A percentile compares a stretch with the other conserved stretches of the same genome.
phyloP scores from a whole-genome alignment of 208 protist genomes.

The Crithidia sp. region DNA sequence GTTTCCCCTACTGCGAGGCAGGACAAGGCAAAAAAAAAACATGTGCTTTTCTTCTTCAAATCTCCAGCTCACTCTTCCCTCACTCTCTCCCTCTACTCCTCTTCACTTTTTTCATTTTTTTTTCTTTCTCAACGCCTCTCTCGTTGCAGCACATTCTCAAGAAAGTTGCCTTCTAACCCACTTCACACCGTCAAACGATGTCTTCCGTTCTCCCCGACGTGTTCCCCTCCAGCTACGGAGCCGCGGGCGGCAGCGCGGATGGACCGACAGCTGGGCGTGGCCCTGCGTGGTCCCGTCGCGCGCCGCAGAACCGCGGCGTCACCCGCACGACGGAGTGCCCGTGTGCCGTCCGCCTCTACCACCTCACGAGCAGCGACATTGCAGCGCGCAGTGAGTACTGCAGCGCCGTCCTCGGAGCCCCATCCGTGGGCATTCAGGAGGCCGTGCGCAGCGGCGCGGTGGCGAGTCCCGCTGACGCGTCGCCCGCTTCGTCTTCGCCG shows the following conservation, averaged over 20 bases:
- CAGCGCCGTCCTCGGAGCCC: conserved; percentile 35
- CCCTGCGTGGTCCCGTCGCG: background rate
- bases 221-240: background rate
- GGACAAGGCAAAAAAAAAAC: background rate
- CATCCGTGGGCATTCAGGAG: conserved; percentile 29
- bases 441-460: conserved; percentile 1
- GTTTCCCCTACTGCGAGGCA: too few species aligned
- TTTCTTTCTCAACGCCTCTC: background rate
- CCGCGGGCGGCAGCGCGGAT: too few species aligned
- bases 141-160: too few species aligned
- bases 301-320: conserved; percentile 26
- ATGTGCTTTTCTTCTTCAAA: background rate
- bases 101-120: background rate
- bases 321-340: conserved; percentile 50
- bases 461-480: background rate
- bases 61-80: background rate
- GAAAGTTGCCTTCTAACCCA: too few species aligned
- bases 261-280: background rate
- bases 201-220: conserved; percentile 6
- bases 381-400: conserved; percentile 38
- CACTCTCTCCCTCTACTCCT: conserved; percentile 1
- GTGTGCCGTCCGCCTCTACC: conserved; percentile 52
- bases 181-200: background rate
- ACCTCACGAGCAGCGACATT: conserved; percentile 22
- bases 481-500: background rate